Evolutionary conservation across 495 filamentous ascomycete genomes (phyloP), one percentile per base, ranked within the genome.

Genomic region (Tuber microsphaerosporum): DNA sequence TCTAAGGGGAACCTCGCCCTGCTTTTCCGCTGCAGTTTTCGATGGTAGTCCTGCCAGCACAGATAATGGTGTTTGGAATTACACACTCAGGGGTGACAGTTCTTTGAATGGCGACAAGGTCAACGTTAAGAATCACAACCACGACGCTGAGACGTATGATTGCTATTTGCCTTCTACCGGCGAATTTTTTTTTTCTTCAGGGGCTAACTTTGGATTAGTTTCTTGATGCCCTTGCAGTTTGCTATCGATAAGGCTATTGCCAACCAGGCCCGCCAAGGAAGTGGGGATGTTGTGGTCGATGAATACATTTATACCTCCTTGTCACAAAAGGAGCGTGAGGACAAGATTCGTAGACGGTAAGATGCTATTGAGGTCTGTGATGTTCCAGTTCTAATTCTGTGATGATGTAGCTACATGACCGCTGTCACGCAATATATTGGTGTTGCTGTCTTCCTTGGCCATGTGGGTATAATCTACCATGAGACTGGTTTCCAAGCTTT

Each of bases 1-100:
- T 20, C 83, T 97, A 71, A 86, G 91, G 44, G 93, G 92, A 2
- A 89, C 91, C 8, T 92, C 90, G 4, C 83, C 81, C 4, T 97
- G 93, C 82, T 94, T 90, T 80, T 91, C 88, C 17, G 93, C 91
- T 2, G 90, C 90, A 10, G 88, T 91, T 37, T 96, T 97, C 82
- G 83, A 88, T 26, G 77, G 74, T n/a, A 81, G 80, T 44, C 74
- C 76, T 22, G 71, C 71, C n/a, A 74, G 72, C 22, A 68, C 77
- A 6, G 37, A 93, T 84, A 92, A 92, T 43, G 88, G 87, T 0
- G 77, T 86, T n/a, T 96, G 93, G 93, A 94, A 94, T 82, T 97
- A 96, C 78, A 93, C 91, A 1, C 85, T 97, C 26, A 86, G 92
- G 74, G 88, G 89, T 4, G 93, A 97, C 81, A 88, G 89, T 4